Base-by-base conservation (phyloP, 805 yeast species). In the Teunomyces aglyptinius region DNA sequence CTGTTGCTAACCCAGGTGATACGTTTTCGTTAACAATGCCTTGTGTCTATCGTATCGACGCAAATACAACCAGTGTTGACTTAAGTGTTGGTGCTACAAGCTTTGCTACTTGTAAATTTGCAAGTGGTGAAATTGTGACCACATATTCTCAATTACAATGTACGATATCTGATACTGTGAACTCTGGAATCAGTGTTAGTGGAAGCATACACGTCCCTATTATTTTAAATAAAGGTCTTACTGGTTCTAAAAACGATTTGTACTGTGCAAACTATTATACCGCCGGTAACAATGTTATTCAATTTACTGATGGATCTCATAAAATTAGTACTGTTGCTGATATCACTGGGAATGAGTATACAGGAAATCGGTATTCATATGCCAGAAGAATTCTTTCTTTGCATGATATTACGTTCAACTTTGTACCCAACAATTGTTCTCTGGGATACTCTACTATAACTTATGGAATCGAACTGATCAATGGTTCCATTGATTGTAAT, bases 11-110 rank as follows among this genome's bases (percentile, higher is more conserved):
- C 0, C 34, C 67, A 0, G 66, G 65, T 28, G 70, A 65, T 46
- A 61, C 64, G 5, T 64, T 65, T 32, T 45, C 54, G 10, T 56
- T 65, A 38, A 38, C 44, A 18, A 42, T 65, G 50, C 68, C 68
- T 2, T 56, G 64, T 50, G 64, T 57, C 10, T 62, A 51, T 44
- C 57, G 56, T 35, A 57, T 61, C 42, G 55, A 57, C 2, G 38
- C 56, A 3, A 13, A 47, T 5, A 26, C 47, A n/a, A 7, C 46
- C 12, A 20, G 47, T 3, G 45, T 63, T 7, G 40, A 43, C 16
- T 43, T 53, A 38, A 13, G 31, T 27, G 51, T 45, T 2, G 44
- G 38, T n/a, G 33, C 22, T 5, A 31, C 18, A 2, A 34, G 36
- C 1, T 52, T 39, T 26, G 55, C 55, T 11, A 46, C 46, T 8